These are phyloP conservation scores for Fusarium sp. DNA, from an alignment of 2,329 filamentous ascomycete species.

Conservation along the genomic window DNA sequence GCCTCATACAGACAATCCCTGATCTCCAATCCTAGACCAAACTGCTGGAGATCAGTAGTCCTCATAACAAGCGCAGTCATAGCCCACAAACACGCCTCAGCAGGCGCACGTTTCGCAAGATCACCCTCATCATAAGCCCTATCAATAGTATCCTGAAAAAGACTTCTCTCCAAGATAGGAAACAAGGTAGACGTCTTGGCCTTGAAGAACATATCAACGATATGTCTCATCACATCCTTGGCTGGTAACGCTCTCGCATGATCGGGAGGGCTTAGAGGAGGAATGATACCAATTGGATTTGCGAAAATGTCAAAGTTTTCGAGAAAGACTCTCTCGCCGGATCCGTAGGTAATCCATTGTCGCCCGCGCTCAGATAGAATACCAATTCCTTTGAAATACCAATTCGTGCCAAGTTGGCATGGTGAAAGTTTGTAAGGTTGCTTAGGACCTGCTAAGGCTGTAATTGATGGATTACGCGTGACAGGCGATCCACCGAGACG, in stretches of 20 bases:
- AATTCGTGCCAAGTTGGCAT: slow-evolving; percentile 33
- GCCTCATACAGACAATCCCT: slow-evolving; percentile 18
- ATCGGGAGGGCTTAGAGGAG: slow-evolving; percentile 12
- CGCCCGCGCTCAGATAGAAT: slow-evolving; percentile 28
- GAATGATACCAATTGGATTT: slow-evolving; percentile 4
- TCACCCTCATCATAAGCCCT: slow-evolving; percentile 18
- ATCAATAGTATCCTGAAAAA: slow-evolving; percentile 19
- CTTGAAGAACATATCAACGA: slow-evolving; percentile 25
- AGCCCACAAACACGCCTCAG: slow-evolving; percentile 28
- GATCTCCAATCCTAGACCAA: slow-evolving; percentile 1
- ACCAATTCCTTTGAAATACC: slow-evolving; percentile 37
- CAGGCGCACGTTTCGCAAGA: neutral
- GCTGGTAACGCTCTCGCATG: slow-evolving; percentile 9
- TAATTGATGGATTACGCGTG: neutral
- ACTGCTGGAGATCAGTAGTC: slow-evolving; percentile 2
- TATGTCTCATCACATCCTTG: neutral
- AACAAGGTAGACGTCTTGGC: slow-evolving; percentile 27
- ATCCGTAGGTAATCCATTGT: slow-evolving; percentile 38
- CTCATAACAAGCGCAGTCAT: slow-evolving; percentile 19
- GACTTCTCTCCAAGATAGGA: slow-evolving; percentile 17
- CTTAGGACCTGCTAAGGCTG: neutral
- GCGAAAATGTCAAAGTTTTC: slow-evolving; percentile 35
- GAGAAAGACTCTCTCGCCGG: slow-evolving; percentile 33
- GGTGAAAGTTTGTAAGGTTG: slow-evolving; percentile 21
- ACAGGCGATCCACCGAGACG: slow-evolving; percentile 8